These are phyloP conservation scores for Cymbopogon citratus DNA, from an alignment of 176 grass and related monocot genomes.

Conservation along the genomic window DNA sequence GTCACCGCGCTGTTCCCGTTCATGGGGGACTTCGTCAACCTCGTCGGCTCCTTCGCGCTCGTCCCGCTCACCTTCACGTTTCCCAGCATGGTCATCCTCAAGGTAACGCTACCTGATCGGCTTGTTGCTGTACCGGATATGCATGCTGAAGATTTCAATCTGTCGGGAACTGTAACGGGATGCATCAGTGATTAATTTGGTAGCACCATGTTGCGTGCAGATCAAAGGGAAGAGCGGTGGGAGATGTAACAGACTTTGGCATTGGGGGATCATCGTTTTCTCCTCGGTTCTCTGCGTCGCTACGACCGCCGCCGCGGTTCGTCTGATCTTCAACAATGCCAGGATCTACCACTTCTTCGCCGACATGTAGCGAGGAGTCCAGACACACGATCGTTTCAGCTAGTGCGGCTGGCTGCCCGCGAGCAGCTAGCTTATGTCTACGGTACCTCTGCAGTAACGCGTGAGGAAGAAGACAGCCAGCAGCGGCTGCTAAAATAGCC, in stretches of 20 bases:
- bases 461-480: too few species aligned
- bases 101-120: slow-evolving; percentile 20
- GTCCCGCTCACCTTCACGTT: slow-evolving; percentile 82
- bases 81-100: slow-evolving; percentile 76
- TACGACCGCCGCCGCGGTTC: too few species aligned
- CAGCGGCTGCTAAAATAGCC: too few species aligned
- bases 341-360: slow-evolving; percentile 52
- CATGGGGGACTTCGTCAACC: slow-evolving; percentile 94
- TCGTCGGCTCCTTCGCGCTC: slow-evolving; percentile 77
- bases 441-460: too few species aligned
- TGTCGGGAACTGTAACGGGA: neutral
- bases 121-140: neutral
- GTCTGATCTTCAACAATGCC: slow-evolving; percentile 15
- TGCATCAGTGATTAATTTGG: neutral
- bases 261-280: slow-evolving; percentile 48
- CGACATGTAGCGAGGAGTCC: neutral
- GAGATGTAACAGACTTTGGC: slow-evolving; percentile 52
- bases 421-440: too few species aligned
- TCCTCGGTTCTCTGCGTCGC: slow-evolving; percentile 39
- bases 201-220: neutral
- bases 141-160: neutral
- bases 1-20: slow-evolving; percentile 73
- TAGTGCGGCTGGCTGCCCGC: too few species aligned
- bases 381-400: neutral
- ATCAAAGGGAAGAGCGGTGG: slow-evolving; percentile 33